A percentile compares a stretch with the other conserved stretches of the same genome.
Evolutionary conservation across 2,329 filamentous ascomycete species (phyloP).

Genomic region (Grosmannia serpens): DNA sequence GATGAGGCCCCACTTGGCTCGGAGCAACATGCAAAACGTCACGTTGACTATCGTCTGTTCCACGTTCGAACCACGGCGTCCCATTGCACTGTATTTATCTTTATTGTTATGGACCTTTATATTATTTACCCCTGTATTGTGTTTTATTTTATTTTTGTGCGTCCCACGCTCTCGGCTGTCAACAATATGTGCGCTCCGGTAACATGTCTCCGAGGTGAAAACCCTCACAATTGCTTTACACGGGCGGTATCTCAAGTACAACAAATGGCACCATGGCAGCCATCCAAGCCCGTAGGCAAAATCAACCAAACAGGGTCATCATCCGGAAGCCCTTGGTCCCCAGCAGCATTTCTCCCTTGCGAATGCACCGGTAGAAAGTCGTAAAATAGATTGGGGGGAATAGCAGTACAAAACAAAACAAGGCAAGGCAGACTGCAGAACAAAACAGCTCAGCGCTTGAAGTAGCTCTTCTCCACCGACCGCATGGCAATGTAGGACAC

Average conservation of each 20-base stretch:
- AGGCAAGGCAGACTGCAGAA: neutral
- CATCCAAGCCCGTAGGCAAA: neutral
- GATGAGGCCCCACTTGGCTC: no score
- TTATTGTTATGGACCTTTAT: neutral
- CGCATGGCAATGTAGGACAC: constrained; percentile 40
- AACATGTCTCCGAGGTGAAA: neutral
- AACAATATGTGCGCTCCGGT: neutral
- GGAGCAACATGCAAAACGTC: no score
- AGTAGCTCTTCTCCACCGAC: constrained; percentile 27
- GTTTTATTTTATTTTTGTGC: neutral
- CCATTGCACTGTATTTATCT: no score
- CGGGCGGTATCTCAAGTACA: neutral
- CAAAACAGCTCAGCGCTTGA: constrained; percentile 18
- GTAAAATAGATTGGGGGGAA: no score
- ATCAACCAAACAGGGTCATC: neutral
- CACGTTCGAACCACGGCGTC: no score
- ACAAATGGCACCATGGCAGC: neutral
- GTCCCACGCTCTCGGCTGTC: no score
- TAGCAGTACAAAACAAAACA: neutral
- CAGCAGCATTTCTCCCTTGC: neutral
- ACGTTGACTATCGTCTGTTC: no score
- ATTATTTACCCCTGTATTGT: neutral
- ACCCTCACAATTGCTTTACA: neutral
- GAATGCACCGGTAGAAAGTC: neutral
- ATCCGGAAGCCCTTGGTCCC: neutral